These are phyloP conservation scores for Phialocephala subalpina DNA, from an alignment of 2,329 filamentous ascomycete species.

Conservation along the genomic window DNA sequence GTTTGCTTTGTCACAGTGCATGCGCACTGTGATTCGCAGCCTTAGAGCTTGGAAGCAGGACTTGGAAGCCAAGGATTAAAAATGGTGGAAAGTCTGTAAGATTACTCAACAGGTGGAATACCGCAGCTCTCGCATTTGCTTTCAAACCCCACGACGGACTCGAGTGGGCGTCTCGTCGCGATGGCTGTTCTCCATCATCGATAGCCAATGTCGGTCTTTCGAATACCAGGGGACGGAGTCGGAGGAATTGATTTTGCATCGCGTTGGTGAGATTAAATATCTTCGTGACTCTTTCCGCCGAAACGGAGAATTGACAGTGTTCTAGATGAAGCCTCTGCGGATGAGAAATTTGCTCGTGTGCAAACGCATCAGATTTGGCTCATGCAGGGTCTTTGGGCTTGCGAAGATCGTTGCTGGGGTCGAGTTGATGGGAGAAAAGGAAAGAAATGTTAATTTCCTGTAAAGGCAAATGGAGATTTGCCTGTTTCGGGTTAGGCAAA, in stretches of 20 bases:
- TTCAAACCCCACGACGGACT: not conserved
- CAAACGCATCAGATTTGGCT: not conserved
- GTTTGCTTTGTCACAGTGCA: slow-evolving; percentile 4
- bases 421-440: not conserved
- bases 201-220: not conserved
- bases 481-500: not conserved
- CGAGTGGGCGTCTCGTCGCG: not conserved
- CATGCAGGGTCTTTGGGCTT: not conserved
- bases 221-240: not conserved
- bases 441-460: not conserved
- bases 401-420: no score
- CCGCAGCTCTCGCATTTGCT: not conserved
- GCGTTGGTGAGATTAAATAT: not conserved
- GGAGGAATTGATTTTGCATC: not conserved
- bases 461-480: not conserved
- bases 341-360: not conserved
- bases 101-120: not conserved
- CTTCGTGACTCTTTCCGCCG: not conserved
- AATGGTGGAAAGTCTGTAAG: not conserved
- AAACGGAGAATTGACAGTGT: not conserved
- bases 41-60: not conserved
- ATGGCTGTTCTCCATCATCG: not conserved
- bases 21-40: not conserved
- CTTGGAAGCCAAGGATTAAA: not conserved
- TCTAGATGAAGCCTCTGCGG: not conserved